Conservation (phyloP, 2,329 filamentous ascomycete species). For the Phoma sp. region DNA sequence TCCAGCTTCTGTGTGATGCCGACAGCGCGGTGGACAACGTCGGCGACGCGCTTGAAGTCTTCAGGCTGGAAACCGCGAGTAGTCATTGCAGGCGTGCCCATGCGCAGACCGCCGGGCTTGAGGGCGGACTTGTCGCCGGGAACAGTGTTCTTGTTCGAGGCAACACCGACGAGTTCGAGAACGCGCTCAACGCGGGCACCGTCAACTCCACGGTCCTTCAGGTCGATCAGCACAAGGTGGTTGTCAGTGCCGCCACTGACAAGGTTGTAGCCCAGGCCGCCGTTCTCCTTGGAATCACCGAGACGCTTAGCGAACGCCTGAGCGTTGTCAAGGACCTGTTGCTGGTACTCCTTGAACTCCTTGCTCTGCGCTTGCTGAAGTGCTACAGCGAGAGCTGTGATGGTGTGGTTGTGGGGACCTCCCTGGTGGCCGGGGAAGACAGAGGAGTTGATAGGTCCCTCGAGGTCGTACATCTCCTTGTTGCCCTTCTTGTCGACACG, state of each 20-base stretch:
- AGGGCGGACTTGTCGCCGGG: constrained; percentile 97
- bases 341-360: constrained; percentile 93
- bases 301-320: constrained; percentile 80
- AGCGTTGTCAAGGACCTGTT: constrained; percentile 90
- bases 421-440: constrained; percentile 99
- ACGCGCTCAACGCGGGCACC: constrained; percentile 95
- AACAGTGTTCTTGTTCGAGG: constrained; percentile 99
- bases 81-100: constrained; percentile 97
- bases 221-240: constrained; percentile 94
- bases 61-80: constrained; percentile 89
- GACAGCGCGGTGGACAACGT: constrained; percentile 51
- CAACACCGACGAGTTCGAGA: constrained; percentile 97
- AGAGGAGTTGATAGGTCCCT: constrained; percentile 96
- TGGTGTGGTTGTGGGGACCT: constrained; percentile 99
- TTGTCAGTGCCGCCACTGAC: constrained; percentile 96
- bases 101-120: constrained; percentile 91
- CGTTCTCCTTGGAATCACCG: constrained; percentile 71
- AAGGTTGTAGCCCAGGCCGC: constrained; percentile 85
- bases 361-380: constrained; percentile 89
- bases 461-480: constrained; percentile 92
- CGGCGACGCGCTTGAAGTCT: constrained; percentile 76
- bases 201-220: constrained; percentile 85
- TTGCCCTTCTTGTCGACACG: constrained; percentile 88
- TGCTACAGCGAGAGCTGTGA: constrained; percentile 93
- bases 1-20: constrained; percentile 50